Evolutionary conservation across 1,139 yeast genomes (phyloP), one percentile per base, ranked within the genome.

Genomic region (Debaryomycetaceae sp.): DNA sequence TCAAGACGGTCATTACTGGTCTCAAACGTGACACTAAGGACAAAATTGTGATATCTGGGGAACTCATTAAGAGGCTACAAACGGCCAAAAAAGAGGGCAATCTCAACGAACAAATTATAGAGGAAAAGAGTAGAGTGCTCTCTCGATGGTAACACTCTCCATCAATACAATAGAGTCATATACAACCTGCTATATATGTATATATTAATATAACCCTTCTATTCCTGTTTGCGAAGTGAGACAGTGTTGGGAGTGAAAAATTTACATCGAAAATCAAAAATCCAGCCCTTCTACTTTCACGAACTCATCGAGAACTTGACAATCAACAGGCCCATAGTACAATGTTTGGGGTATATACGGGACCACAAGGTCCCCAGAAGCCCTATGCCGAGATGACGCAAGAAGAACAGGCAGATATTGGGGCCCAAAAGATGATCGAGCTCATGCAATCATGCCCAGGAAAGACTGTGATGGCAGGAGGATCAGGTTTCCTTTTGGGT

Each of bases 381-480:
- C 62, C 80, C 11, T 69, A 77, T 46, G 63, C 75, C 36, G 87
- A 87, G 53, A 82, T 91, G 91, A 79, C 87, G 3, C 92, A 83
- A 36, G 95, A 89, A 49, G 96, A 91, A 58, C 96, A 88, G 65
- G 96, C 96, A 3, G 94, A 87, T 53, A 82, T 79, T 43, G 96
- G 96, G 11, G 97, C 97, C n/a, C 70, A 72, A 53, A 81, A 79
- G 58, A 85, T 91, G 83, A 78, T 88, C 59, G 79, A 74, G 40
- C 78, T 85, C 63, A 87, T 89, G 91, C 83, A 84, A 49, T 87
- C 96, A 14, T 92, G 98, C 67, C 97, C 98, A 0, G 98, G 98
- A 17, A 92, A 92, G 61, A 80, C 96, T 0, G 81, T 75, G 30
- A 81, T 91, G 73, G 87, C 96, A 14, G 98, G 97, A 45, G 97